Percentiles rank a stretch among this genome's conserved stretches.
phyloP scores from a whole-genome alignment of 1,284 basidiomycete genomes.

The Boletus albobrunnescens region DNA sequence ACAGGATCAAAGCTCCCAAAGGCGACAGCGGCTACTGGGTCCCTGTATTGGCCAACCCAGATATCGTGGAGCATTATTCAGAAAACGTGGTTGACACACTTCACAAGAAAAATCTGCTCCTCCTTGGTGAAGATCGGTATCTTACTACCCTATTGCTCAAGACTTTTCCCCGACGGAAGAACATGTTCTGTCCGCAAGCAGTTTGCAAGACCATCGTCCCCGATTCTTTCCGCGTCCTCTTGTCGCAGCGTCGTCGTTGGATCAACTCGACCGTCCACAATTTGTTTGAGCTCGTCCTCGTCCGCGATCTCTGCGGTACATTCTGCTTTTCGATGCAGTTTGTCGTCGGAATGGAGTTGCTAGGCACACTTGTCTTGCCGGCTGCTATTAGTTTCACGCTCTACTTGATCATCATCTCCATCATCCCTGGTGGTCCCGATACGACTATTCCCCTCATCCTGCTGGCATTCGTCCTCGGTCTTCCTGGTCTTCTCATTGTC shows the following conservation, averaged over 20 bases:
- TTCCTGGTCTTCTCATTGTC: conserved; percentile 92
- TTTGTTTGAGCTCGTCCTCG: conserved; percentile 87
- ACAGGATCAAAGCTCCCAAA: conserved; percentile 97
- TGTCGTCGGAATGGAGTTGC: conserved; percentile 95
- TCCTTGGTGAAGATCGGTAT: conserved; percentile 99
- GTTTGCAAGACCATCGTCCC: conserved; percentile 98
- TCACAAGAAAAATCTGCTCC: conserved; percentile 98
- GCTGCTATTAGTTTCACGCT: conserved; percentile 95
- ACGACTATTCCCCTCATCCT: conserved; percentile 95
- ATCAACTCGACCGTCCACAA: conserved; percentile 99
- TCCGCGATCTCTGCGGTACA: conserved; percentile 91
- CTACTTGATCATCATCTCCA: conserved; percentile 84
- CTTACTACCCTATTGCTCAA: conserved; percentile 93
- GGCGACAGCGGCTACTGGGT: conserved; percentile 95
- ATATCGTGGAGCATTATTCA: conserved; percentile 96
- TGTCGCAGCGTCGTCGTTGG: conserved; percentile 97
- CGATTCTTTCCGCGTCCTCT: conserved; percentile 88
- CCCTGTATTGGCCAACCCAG: conserved; percentile 94
- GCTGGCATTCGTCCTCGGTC: conserved; percentile 89
- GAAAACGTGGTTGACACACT: conserved; percentile 97
- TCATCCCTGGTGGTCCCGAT: conserved; percentile 73
- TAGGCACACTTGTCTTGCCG: conserved; percentile 95
- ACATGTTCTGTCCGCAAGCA: conserved; percentile 97
- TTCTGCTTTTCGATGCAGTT: conserved; percentile 99
- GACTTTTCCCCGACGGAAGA: conserved; percentile 99